These are phyloP conservation scores for Starmerella bombi DNA, from an alignment of 805 yeast species.

Conservation along the genomic window DNA sequence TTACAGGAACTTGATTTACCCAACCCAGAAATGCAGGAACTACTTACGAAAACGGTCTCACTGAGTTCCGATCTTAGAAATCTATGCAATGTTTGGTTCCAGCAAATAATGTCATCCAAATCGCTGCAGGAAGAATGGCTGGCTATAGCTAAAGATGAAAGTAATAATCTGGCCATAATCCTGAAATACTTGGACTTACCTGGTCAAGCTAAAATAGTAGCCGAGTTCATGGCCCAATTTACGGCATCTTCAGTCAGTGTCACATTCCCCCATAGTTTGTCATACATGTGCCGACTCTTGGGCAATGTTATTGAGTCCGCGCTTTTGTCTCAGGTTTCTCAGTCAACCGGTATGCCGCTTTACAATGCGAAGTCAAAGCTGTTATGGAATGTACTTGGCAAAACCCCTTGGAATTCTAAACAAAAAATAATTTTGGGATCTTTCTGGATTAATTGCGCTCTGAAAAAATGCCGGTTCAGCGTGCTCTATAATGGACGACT, in stretches of 20 bases:
- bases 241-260: slow-evolving; percentile 1
- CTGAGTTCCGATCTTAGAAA: background rate
- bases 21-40: background rate
- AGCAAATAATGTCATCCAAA: background rate
- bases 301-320: slow-evolving; percentile 11
- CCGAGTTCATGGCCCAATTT: slow-evolving; percentile 5
- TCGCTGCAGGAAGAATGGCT: background rate
- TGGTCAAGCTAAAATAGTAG: slow-evolving; percentile 11
- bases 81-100: background rate
- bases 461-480: slow-evolving; percentile 24
- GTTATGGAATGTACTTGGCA: slow-evolving; percentile 8
- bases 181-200: no score
- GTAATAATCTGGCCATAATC: background rate
- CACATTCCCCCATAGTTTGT: slow-evolving; percentile 10
- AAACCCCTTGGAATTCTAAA: slow-evolving; percentile 31
- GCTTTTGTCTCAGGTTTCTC: slow-evolving; percentile 4
- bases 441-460: slow-evolving; percentile 11
- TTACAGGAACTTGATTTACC: background rate
- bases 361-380: slow-evolving; percentile 7
- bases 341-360: background rate
- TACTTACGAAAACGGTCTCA: background rate
- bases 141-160: background rate
- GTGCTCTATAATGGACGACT: slow-evolving; percentile 32
- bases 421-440: slow-evolving; percentile 26
- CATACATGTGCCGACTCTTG: slow-evolving; percentile 11